Evolutionary conservation across 495 filamentous ascomycete genomes (phyloP).

Genomic region (Hyaloscypha finlandica): DNA sequence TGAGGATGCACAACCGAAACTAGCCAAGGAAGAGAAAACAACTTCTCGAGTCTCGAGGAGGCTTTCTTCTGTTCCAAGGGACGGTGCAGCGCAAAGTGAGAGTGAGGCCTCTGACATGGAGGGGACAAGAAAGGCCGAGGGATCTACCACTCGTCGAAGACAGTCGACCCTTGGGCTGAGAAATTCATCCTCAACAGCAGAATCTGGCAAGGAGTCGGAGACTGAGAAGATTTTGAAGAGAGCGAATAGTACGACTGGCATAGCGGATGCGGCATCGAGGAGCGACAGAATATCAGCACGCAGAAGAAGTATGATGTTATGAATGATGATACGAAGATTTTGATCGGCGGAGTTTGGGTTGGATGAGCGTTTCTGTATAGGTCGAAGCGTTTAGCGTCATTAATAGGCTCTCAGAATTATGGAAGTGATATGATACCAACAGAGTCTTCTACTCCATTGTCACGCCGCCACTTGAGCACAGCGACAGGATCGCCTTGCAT

Average conservation of each 20-base stretch:
- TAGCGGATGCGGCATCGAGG: constrained; percentile 18
- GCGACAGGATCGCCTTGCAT: neutral
- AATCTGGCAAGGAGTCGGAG: neutral
- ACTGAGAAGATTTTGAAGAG: constrained; percentile 26
- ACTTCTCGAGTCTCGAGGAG: constrained; percentile 24
- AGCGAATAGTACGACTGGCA: constrained; percentile 11
- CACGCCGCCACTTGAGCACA: constrained; percentile 1
- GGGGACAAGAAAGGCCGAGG: constrained; percentile 13
- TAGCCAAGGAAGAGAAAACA: constrained; percentile 21
- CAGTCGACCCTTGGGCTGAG: constrained; percentile 28
- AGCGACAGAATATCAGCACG: constrained; percentile 36
- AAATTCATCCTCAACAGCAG: constrained; percentile 11
- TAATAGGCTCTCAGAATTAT: constrained; percentile 21
- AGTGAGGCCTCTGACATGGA: constrained; percentile 32
- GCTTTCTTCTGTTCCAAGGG: constrained; percentile 15
- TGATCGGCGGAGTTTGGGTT: neutral
- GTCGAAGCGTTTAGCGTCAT: constrained; percentile 18
- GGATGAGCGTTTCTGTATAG: constrained; percentile 19
- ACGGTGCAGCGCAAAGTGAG: constrained; percentile 5
- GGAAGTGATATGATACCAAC: constrained; percentile 38
- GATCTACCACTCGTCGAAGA: constrained; percentile 17
- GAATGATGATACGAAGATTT: constrained; percentile 32
- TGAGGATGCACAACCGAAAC: constrained; percentile 1
- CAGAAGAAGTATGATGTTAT: constrained; percentile 61
- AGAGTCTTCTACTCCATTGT: constrained; percentile 21